These are phyloP conservation scores for Rhodotorula sp. DNA, from an alignment of 1,284 basidiomycete genomes.

Conservation along the genomic window DNA sequence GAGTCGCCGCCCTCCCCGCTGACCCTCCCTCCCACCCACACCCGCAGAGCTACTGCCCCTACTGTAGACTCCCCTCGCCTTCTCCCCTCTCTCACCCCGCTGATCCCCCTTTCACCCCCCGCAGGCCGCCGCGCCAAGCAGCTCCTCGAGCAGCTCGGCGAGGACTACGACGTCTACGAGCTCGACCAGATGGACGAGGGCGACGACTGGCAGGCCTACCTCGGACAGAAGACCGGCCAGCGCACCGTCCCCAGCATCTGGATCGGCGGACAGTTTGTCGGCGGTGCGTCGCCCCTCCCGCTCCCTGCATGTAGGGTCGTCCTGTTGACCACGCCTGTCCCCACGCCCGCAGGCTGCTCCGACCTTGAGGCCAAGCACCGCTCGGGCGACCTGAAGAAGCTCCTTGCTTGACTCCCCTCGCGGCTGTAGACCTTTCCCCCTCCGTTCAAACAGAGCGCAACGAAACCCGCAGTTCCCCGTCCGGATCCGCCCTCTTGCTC, in stretches of 20 bases:
- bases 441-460: neutral
- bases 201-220: slow-evolving; percentile 47
- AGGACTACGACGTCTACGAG: slow-evolving; percentile 49
- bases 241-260: slow-evolving; percentile 55
- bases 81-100: neutral
- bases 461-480: neutral
- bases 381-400: slow-evolving; percentile 50
- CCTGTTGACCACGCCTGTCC: too few species aligned
- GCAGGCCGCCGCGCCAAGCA: slow-evolving; percentile 48
- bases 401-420: slow-evolving; percentile 30
- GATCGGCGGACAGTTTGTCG: slow-evolving; percentile 52
- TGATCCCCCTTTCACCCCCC: neutral
- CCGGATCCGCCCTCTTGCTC: too few species aligned
- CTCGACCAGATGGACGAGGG: slow-evolving; percentile 51
- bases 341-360: slow-evolving; percentile 17
- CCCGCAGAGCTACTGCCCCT: slow-evolving; percentile 32
- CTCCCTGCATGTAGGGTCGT: too few species aligned
- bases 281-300: slow-evolving; percentile 43
- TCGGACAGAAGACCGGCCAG: slow-evolving; percentile 53
- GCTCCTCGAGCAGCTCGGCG: slow-evolving; percentile 48
- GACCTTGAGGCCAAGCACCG: slow-evolving; percentile 42
- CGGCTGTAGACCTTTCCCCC: too few species aligned
- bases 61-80: slow-evolving; percentile 17
- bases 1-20: neutral
- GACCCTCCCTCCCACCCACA: neutral